phyloP scores from a whole-genome alignment of 78 protist species.

The Dictyostelium brefeldianum region DNA sequence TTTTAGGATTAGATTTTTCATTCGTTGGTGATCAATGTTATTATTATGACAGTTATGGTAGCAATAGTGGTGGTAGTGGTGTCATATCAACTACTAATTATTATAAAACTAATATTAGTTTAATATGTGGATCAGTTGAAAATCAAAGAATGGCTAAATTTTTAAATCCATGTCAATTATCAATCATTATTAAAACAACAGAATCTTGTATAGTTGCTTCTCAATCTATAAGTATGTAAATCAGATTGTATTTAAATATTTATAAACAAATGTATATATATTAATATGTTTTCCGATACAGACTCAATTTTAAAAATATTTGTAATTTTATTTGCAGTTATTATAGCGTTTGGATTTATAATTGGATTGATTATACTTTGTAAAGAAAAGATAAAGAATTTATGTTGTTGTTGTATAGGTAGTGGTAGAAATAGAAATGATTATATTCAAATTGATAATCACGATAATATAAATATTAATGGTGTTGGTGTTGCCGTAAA shows the following conservation, averaged over 20 bases:
- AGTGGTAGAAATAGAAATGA: not conserved
- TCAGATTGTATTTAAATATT: not conserved
- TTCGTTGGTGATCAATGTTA: conserved; percentile 10
- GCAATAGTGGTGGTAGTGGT: not conserved
- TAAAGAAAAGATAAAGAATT: not conserved
- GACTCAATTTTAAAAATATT: conserved; percentile 15
- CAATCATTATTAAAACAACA: conserved; percentile 2
- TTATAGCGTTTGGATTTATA: conserved; percentile 1
- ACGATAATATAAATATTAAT: not conserved
- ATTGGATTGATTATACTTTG: not conserved
- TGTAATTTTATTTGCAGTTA: conserved; percentile 4
- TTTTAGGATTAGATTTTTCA: not conserved
- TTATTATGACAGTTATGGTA: not conserved
- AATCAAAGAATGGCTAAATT: not conserved
- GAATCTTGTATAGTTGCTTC: not conserved
- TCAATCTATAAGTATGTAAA: not conserved
- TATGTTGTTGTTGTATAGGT: not conserved
- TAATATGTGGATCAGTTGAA: conserved; percentile 10
- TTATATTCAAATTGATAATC: not conserved
- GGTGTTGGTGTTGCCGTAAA: not conserved
- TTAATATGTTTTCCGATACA: not conserved
- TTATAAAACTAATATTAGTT: conserved; percentile 2
- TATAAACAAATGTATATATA: not conserved
- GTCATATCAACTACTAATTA: not conserved
- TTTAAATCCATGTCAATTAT: not conserved